Base-by-base conservation (phyloP, 352 stramenopile species). In the Globisporangium abappressorium region DNA sequence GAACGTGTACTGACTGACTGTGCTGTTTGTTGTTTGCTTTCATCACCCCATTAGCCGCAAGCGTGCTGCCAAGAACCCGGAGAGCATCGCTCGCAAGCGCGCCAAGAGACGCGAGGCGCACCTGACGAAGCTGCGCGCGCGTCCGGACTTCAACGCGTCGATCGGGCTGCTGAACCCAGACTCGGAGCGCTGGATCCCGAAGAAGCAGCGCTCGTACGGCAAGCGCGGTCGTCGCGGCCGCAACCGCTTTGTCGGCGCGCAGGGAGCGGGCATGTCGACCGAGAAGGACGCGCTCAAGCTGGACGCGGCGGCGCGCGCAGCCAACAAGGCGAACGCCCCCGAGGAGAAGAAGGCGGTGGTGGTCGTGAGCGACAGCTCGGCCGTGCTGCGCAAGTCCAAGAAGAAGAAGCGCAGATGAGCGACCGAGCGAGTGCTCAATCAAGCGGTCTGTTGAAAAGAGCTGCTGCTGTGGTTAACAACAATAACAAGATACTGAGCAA, bases 381-480 rank as follows among this genome's bases (percentile, higher is more conserved):
- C 82, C 8, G 80, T 87, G 72, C 78, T 90, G 65, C 84, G 85
- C 79, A 95, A 93, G 79, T 83, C 81, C 26, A 90, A 90, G 77
- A 93, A 92, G 77, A 93, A 93, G 79, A 93, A 93, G 79, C 78
- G 84, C 70, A 91, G 83, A 91, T 92, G 79, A 80, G 74, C 56
- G 9, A 46, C 36, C 15, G 8, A 18, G 33, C 46, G 51, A 24
- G 11, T 15, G 43, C 8, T 18, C 54, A 7, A 28, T 9, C 20
- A 11, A 60, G 18, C 8, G 30, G 12, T 57, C 24, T 8, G 3
- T 30, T 5, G 14, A 43, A 51, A 12, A 55, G 55, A 51, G 33
- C 14, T 30, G 54, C 28, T 59, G 28, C 33, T 62, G 30, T 36
- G n/a, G 28, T 49, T 49, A 58, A 47, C n/a, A 57, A 5, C 14